Conservation (phyloP, 192 early-diverging fungal species). For the Rhizophagus prolifer region DNA sequence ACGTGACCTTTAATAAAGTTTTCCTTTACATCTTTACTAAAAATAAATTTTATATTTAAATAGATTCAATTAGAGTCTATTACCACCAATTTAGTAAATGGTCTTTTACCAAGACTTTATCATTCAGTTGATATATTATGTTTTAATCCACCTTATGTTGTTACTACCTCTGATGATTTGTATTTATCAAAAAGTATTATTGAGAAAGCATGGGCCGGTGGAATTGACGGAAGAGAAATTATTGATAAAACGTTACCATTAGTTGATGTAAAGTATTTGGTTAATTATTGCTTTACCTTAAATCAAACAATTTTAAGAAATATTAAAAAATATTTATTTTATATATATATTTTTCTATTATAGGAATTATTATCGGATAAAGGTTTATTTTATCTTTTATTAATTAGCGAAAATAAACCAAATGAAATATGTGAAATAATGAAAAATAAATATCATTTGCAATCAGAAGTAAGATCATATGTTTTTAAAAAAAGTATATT, state of each 20-base stretch:
- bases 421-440: conserved; percentile 72
- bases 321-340: neutral
- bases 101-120: conserved; percentile 53
- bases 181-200: conserved; percentile 58
- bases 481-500: too few relatives aligned
- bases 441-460: conserved; percentile 46
- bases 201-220: conserved; percentile 91
- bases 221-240: conserved; percentile 85
- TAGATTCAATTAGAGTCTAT: conserved; percentile 64
- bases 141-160: conserved; percentile 96
- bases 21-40: neutral
- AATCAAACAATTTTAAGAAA: neutral
- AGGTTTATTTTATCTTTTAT: conserved; percentile 84
- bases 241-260: conserved; percentile 75
- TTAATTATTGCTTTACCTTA: neutral
- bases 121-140: conserved; percentile 73
- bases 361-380: conserved; percentile 62
- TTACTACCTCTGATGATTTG: conserved; percentile 80
- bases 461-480: conserved; percentile 35
- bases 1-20: neutral
- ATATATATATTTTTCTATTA: neutral
- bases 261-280: conserved; percentile 50
- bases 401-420: conserved; percentile 84
- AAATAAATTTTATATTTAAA: neutral
- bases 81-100: conserved; percentile 59